These are phyloP conservation scores for Gentiana macrophylla DNA, from an alignment of 257 asterid species.

Conservation along the genomic window DNA sequence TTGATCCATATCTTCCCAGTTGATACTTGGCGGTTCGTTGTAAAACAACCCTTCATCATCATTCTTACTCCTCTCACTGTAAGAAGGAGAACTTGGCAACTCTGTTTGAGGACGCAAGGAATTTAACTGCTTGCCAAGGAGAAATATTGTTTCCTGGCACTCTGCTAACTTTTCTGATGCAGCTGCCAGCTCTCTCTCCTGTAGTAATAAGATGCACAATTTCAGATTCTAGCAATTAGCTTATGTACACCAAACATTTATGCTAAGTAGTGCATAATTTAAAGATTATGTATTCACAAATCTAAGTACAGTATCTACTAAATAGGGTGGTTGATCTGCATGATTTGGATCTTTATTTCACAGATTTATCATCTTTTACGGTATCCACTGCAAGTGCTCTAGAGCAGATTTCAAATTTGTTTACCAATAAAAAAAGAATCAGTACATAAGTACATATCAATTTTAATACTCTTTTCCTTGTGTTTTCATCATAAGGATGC, in stretches of 20 bases:
- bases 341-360: too few species aligned
- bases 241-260: too few species aligned
- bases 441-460: background rate
- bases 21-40: constrained; percentile 44
- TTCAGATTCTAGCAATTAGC: background rate
- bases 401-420: too few species aligned
- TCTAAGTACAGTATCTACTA: too few species aligned
- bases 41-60: constrained; percentile 32
- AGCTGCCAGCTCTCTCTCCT: constrained; percentile 79
- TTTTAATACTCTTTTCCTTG: too few species aligned
- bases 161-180: constrained; percentile 91
- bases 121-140: constrained; percentile 81
- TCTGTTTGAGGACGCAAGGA: constrained; percentile 67
- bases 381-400: too few species aligned
- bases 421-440: too few species aligned
- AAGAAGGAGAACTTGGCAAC: constrained; percentile 23
- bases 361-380: too few species aligned
- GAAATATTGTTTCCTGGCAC: constrained; percentile 88
- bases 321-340: too few species aligned
- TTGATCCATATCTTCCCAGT: constrained; percentile 36
- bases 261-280: too few species aligned
- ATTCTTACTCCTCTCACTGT: constrained; percentile 22
- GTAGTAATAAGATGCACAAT: constrained; percentile 13
- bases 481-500: background rate
- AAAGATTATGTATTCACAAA: too few species aligned